These are phyloP conservation scores for Phascolomyces articulosus DNA, from an alignment of 371 early-diverging fungal species.

Conservation along the genomic window DNA sequence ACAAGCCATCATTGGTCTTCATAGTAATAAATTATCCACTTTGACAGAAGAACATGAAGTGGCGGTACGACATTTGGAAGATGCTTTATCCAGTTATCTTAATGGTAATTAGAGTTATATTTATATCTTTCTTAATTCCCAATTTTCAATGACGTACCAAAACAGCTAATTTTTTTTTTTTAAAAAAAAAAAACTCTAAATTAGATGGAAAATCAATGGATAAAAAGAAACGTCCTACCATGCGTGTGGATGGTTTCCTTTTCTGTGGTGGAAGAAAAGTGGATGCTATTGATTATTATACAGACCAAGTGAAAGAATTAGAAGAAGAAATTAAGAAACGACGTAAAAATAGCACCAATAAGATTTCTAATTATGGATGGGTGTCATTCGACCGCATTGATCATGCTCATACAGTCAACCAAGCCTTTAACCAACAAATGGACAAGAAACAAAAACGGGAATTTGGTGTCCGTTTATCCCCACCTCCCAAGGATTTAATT, in stretches of 20 bases:
- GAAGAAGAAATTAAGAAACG: conserved; percentile 68
- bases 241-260: conserved; percentile 42
- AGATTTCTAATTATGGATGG: conserved; percentile 76
- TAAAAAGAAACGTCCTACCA: conserved; percentile 54
- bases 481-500: conserved; percentile 79
- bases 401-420: conserved; percentile 58
- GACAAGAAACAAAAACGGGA: conserved; percentile 11
- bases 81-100: conserved; percentile 65
- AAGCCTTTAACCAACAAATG: conserved; percentile 15
- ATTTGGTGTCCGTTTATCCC: conserved; percentile 55
- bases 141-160: too few species aligned
- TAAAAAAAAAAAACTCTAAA: too few species aligned
- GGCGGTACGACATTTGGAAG: conserved; percentile 70
- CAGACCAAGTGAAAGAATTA: conserved; percentile 61
- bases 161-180: background rate
- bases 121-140: too few species aligned
- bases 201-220: conserved; percentile 51
- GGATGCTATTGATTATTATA: conserved; percentile 78
- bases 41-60: conserved; percentile 71
- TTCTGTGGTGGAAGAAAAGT: conserved; percentile 59
- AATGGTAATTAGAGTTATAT: conserved; percentile 41
- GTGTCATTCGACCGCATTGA: conserved; percentile 69
- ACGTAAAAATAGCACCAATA: conserved; percentile 42
- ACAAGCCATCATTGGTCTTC: conserved; percentile 74
- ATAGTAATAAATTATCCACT: conserved; percentile 68